Evolutionary conservation across 768 basidiomycete genomes (phyloP), one percentile per base, ranked within the genome.

Genomic region (Tylopilus cervinicoccineus): DNA sequence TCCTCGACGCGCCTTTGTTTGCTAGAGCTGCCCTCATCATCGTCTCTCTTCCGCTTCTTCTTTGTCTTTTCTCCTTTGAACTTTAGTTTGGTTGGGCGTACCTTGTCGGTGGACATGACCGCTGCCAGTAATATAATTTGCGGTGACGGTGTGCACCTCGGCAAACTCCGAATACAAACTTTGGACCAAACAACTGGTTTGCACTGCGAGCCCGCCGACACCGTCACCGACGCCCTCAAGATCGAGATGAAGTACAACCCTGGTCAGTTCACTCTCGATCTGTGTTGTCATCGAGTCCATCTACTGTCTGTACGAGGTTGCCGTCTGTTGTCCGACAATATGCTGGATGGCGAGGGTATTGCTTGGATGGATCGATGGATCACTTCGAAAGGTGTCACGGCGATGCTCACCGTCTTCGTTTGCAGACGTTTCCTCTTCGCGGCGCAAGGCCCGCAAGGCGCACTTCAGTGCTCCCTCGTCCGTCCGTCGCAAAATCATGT

Each of bases 361-460:
- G 45, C 60, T 59, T 63, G 70, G 81, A 81, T 83, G 79, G 48
- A 64, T 55, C 49, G 50, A 46, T 38, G 31, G 50, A 28, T 43
- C 38, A 47, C 47, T 52, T 50, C 46, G 43, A 51, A 20, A 16
- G 23, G 19, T 50, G 32, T 50, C 42, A 24, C 55, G 39, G 51
- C 55, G 44, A 55, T 68, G 52, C 72, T 76, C 54, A 76, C 55
- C 52, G 52, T 49, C 57, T 42, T 53, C 54, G 39, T 57, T 53
- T 24, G 40, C 59, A 93, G 93, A 89, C 67, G 81, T 88, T 65
- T 90, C 93, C 56, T 90, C 88, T 58, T 92, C 91, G 64, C 85
- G 93, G 70, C 91, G 96, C 82, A 98, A 97, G 83, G 83, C 86
- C 64, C 92, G 93, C 77, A 97, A 96, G 83, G 88, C 88, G 59